Evolutionary conservation across 1,284 basidiomycete species (phyloP), one percentile per base, ranked within the genome.

Genomic region (Cryptococcus sp.): DNA sequence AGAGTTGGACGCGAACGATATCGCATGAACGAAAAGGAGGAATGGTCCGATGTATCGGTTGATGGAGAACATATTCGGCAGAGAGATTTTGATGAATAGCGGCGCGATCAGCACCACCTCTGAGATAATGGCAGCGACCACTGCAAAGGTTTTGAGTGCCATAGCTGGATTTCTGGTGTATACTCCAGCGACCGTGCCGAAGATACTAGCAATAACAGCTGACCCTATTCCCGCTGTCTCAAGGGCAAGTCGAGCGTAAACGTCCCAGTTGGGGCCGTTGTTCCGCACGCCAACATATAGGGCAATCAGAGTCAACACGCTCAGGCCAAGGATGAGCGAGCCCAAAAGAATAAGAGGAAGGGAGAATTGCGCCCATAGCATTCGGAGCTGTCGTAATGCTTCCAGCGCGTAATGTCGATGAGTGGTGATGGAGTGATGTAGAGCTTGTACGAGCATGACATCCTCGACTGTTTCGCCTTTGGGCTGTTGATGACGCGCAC

Each of bases 281-380:
- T 72, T 76, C 23, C 76, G 68, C 38, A 80, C 65, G 7, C 73
- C 72, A 20, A 68, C 60, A 63, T 81, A 82, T 4, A 81, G 60
- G 0, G 71, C 66, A 54, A 75, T 62, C 16, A 76, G 60, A 0
- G 76, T 72, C 2, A 74, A 66, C 0, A 80, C 50, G 49, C 75
- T 76, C 16, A 80, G 60, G 2, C 64, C 68, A 22, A 84, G 76
- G 35, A 83, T 70, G 16, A 65, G 50, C 4, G 83, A 56, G 6
- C 85, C 95, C 20, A 88, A 78, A 3, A 77, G 76, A 82, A 99
- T 98, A 13, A 91, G 81, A 0, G 83, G 70, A 3, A 88, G 80
- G 63, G 93, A 91, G 80, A 99, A 99, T 70, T 91, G 90, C 0
- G 96, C 95, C 96, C 96, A 99, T 52, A 97, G 86, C 22, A 84